Base-by-base conservation (phyloP, 257 asterid genomes). In the Plantago elongata region DNA sequence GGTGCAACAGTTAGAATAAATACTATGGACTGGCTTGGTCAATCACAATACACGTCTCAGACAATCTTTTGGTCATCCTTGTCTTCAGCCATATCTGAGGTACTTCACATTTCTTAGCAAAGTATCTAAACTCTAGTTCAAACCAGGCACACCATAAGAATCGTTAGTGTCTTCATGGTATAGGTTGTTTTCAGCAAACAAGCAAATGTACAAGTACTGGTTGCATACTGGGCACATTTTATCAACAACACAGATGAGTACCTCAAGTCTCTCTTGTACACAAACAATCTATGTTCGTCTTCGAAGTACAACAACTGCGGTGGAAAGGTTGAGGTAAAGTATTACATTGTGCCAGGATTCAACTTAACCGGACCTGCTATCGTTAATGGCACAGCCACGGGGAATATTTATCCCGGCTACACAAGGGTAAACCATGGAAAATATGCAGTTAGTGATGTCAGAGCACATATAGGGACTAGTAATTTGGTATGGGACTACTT, bases 21-120 rank as follows among this genome's bases (percentile, higher is more conserved):
- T 65, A 86, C 95, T 47, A 86, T 89, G 97, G 94, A 89, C 72
- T 89, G 91, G 95, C 97, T 89, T 51, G 95, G 97, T 62, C 97
- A 89, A 63, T 89, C 97, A 16, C 87, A 80, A 60, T 86, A 82
- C 84, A 50, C 65, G 54, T 62, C 78, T 22, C 72, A 75, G 44
- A 78, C 87, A 15, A 78, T 86, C 38, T 86, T 77, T 62, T 89
- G 97, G 97, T 62, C 95, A 10, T 68, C 97, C 52, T 78, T 89
- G 50, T 84, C 95, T 68, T 77, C 94, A 45, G 94, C 95, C 63
- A 68, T 89, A 51, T 82, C 97, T 6, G 91, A 89, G 91, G 97
- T 89, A 65, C 62, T 60, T 61, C 27, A 55, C 6, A 11, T 54
- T 9, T 49, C 37, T 54, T 45, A 60, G 13, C 50, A 4, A 22